phyloP scores from a whole-genome alignment of 2,329 filamentous ascomycete genomes.

The Pseudocercospora fijiensis region DNA sequence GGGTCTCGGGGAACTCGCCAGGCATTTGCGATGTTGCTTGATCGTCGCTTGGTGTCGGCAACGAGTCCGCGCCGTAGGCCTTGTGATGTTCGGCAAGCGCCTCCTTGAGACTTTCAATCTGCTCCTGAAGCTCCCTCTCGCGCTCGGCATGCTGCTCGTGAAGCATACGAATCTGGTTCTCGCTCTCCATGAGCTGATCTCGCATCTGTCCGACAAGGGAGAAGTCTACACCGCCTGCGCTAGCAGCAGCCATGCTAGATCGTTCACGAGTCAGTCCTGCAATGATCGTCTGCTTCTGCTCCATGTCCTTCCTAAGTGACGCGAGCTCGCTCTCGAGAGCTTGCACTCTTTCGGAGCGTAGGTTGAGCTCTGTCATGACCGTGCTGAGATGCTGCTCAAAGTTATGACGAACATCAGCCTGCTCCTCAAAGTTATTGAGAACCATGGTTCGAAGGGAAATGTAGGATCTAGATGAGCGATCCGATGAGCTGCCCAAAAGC shows the following conservation, averaged over 20 bases:
- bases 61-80: constrained; percentile 17
- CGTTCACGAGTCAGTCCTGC: constrained; percentile 89
- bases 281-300: constrained; percentile 93
- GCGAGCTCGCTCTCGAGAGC: constrained; percentile 82
- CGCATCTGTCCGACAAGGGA: constrained; percentile 83
- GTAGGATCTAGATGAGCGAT: constrained; percentile 88
- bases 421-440: constrained; percentile 75
- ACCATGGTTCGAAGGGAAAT: constrained; percentile 87
- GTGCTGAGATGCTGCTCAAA: constrained; percentile 90
- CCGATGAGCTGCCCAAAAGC: constrained; percentile 52
- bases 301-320: constrained; percentile 90
- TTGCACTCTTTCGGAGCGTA: constrained; percentile 83
- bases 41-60: constrained; percentile 29
- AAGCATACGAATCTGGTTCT: constrained; percentile 71
- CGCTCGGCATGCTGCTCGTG: constrained; percentile 70
- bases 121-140: constrained; percentile 70
- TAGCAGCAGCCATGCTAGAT: constrained; percentile 76
- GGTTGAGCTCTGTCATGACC: constrained; percentile 88
- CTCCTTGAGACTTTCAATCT: constrained; percentile 67
- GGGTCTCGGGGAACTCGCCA: constrained; percentile 42
- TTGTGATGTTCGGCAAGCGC: constrained; percentile 46
- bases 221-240: constrained; percentile 73
- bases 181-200: constrained; percentile 83
- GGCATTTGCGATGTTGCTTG: constrained; percentile 35
- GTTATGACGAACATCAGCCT: constrained; percentile 82